Conservation (phyloP, 2,329 filamentous ascomycete genomes). For the Aspergillus melleus region DNA sequence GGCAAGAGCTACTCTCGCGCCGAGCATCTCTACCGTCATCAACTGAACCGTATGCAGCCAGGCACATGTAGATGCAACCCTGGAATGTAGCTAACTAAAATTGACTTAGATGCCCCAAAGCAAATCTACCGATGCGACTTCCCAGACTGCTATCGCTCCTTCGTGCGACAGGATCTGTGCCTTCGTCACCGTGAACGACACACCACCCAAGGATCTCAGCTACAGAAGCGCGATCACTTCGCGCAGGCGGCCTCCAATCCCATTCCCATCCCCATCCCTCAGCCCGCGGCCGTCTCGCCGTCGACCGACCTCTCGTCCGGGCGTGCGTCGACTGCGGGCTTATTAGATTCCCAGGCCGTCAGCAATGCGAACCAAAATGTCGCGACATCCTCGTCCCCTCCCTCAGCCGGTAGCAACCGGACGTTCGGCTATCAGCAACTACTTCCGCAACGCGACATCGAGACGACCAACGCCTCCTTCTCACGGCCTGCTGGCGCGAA, state of each 20-base stretch:
- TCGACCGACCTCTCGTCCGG: slow-evolving; percentile 2
- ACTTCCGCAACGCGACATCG: slow-evolving; percentile 24
- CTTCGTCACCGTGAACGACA: slow-evolving; percentile 81
- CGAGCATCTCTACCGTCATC: slow-evolving; percentile 94
- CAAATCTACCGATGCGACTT: slow-evolving; percentile 94
- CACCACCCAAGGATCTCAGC: slow-evolving; percentile 60
- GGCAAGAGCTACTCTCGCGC: slow-evolving; percentile 96
- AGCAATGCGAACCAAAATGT: slow-evolving; percentile 21
- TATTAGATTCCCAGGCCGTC: neutral
- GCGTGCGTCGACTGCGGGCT: neutral
- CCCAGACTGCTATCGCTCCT: slow-evolving; percentile 83
- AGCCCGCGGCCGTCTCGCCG: slow-evolving; percentile 10
- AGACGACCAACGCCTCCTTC: slow-evolving; percentile 24
- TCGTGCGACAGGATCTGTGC: slow-evolving; percentile 90
- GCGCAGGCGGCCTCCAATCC: slow-evolving; percentile 30
- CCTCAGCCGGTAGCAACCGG: slow-evolving; percentile 25
- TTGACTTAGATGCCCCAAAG: slow-evolving; percentile 74
- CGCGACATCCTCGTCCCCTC: slow-evolving; percentile 24
- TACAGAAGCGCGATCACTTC: slow-evolving; percentile 51
- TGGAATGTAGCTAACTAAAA: slow-evolving; percentile 1
- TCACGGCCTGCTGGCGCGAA: slow-evolving; percentile 28
- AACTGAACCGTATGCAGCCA: slow-evolving; percentile 72
- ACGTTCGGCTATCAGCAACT: slow-evolving; percentile 27
- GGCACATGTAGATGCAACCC: slow-evolving; percentile 1
- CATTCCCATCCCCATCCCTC: slow-evolving; percentile 16